Evolutionary conservation across 2,329 filamentous ascomycete species (phyloP).

Genomic region (Botrytis fabae): DNA sequence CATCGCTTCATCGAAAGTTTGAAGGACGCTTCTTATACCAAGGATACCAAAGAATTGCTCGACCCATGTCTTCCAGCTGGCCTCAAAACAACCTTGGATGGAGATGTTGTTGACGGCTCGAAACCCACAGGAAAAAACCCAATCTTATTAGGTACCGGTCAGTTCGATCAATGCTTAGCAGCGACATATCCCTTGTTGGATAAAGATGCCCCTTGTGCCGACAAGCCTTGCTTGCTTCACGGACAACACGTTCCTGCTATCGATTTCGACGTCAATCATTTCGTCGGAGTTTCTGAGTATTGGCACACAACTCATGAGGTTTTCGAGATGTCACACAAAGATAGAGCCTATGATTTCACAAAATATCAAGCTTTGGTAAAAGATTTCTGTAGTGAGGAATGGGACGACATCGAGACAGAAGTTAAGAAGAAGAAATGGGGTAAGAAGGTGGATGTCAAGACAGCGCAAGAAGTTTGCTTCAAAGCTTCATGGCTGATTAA

Average conservation of each 20-base stretch:
- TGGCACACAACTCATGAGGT: slow-evolving; percentile 98
- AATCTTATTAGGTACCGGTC: slow-evolving; percentile 76
- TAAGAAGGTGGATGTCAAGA: slow-evolving; percentile 70
- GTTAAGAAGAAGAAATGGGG: slow-evolving; percentile 69
- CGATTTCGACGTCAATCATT: slow-evolving; percentile 96
- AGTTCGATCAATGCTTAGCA: slow-evolving; percentile 80
- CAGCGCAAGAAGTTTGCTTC: slow-evolving; percentile 88
- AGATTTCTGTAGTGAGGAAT: slow-evolving; percentile 81
- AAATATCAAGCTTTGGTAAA: slow-evolving; percentile 85
- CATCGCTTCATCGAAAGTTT: slow-evolving; percentile 79
- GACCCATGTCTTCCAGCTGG: slow-evolving; percentile 89
- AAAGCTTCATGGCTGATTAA: slow-evolving; percentile 98
- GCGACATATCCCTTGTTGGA: slow-evolving; percentile 83
- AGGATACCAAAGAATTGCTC: slow-evolving; percentile 66
- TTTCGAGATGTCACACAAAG: slow-evolving; percentile 73
- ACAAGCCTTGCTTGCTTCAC: slow-evolving; percentile 84
- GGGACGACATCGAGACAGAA: slow-evolving; percentile 71
- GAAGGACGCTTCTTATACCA: slow-evolving; percentile 62
- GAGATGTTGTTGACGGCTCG: slow-evolving; percentile 51
- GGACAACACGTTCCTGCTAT: slow-evolving; percentile 92
- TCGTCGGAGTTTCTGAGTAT: slow-evolving; percentile 96
- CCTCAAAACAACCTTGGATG: slow-evolving; percentile 71
- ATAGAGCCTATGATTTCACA: slow-evolving; percentile 83
- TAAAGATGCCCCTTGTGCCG: slow-evolving; percentile 81
- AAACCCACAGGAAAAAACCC: slow-evolving; percentile 47